phyloP scores from a whole-genome alignment of 1,284 basidiomycete genomes.

The Puccinia horiana region DNA sequence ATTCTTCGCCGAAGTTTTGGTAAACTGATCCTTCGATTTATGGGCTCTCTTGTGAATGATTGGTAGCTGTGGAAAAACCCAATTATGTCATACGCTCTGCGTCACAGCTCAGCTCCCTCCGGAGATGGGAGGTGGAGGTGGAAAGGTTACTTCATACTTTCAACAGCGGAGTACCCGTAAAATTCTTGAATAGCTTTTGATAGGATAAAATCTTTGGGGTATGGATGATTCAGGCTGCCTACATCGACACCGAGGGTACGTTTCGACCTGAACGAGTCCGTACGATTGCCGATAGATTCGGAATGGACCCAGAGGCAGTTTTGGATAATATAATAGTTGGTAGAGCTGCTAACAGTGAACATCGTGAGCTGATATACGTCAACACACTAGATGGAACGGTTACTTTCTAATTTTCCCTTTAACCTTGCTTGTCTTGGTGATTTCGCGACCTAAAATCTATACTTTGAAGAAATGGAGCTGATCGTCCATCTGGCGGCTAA shows the following conservation, averaged over 20 bases:
- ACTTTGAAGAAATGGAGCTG: conserved; percentile 70
- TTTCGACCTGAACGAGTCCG: conserved; percentile 88
- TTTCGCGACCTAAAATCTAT: not conserved
- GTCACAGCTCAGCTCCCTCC: conserved; percentile 81
- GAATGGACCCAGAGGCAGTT: conserved; percentile 80
- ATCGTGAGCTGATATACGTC: not conserved
- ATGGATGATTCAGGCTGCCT: conserved; percentile 66
- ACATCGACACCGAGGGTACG: conserved; percentile 88
- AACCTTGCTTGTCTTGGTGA: not conserved
- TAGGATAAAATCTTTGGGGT: too few species aligned
- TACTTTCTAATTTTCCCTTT: not conserved
- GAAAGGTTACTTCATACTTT: conserved; percentile 66
- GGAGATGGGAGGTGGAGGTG: conserved; percentile 83
- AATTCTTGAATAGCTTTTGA: not conserved
- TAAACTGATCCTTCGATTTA: conserved; percentile 64
- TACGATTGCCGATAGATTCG: conserved; percentile 84
- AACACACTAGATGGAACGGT: not conserved
- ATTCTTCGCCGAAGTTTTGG: conserved; percentile 11
- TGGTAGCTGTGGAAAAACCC: conserved; percentile 77
- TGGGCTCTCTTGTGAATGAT: conserved; percentile 65
- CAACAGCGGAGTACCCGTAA: not conserved
- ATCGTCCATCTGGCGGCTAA: conserved; percentile 74
- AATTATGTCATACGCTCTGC: conserved; percentile 87
- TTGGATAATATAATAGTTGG: conserved; percentile 77
- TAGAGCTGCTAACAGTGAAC: conserved; percentile 25